Conservation (phyloP, 2,329 filamentous ascomycete species). For the Xylaria polymorpha region DNA sequence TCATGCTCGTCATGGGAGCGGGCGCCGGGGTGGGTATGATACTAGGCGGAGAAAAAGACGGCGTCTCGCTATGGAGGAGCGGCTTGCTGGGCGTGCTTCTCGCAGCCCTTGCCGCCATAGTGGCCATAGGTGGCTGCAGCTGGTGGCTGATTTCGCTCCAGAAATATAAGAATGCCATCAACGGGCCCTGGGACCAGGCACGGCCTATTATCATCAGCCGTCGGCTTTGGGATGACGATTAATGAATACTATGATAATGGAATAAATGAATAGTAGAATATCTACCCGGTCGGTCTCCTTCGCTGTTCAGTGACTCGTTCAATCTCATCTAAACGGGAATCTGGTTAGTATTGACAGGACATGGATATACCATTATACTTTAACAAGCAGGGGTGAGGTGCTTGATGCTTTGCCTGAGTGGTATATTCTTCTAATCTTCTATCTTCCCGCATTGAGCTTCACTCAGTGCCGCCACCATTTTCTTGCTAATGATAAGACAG, state of each 20-base stretch:
- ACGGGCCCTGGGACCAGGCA: constrained; percentile 96
- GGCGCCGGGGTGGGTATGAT: constrained; percentile 80
- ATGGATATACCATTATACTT: too few species aligned
- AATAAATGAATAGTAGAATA: neutral
- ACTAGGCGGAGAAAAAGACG: constrained; percentile 58
- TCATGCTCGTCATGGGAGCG: constrained; percentile 80
- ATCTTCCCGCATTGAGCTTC: neutral
- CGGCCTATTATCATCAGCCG: constrained; percentile 84
- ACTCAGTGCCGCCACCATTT: neutral
- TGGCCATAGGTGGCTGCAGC: constrained; percentile 92
- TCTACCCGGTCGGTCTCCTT: neutral
- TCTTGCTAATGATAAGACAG: neutral
- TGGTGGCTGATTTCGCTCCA: constrained; percentile 98
- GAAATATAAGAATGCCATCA: constrained; percentile 99
- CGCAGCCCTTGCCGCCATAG: constrained; percentile 76
- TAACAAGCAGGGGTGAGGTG: too few species aligned
- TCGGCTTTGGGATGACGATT: constrained; percentile 64
- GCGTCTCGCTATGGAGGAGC: constrained; percentile 62
- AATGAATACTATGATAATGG: constrained; percentile 19
- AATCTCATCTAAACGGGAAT: neutral
- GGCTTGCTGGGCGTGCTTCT: constrained; percentile 78
- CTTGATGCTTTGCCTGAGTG: too few species aligned
- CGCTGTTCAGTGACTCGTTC: neutral
- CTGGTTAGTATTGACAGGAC: too few species aligned
- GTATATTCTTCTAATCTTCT: too few species aligned